phyloP scores from a whole-genome alignment of 2,329 filamentous ascomycete genomes.

The Aureobasidium sp. region DNA sequence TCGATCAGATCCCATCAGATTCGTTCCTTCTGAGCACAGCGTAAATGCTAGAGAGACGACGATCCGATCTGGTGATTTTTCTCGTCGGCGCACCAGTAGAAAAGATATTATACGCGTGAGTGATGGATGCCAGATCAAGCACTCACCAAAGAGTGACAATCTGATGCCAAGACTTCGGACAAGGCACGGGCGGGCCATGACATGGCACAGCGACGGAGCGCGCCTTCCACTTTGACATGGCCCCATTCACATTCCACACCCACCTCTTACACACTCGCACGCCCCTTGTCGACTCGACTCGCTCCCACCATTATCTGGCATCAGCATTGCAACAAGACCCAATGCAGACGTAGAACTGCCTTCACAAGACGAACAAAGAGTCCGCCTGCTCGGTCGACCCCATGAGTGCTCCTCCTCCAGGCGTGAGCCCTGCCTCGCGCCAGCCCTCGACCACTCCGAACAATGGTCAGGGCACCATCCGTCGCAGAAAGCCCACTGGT shows the following conservation, averaged over 20 bases:
- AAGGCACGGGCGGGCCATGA: neutral
- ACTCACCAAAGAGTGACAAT: neutral
- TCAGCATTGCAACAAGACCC: neutral
- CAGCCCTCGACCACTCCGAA: conserved; percentile 31
- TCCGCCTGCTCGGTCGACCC: conserved; percentile 9
- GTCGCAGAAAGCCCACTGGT: conserved; percentile 29
- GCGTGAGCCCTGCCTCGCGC: conserved; percentile 24
- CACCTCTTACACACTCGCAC: neutral
- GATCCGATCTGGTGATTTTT: neutral
- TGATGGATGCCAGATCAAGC: neutral
- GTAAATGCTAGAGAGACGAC: neutral
- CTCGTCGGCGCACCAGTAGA: neutral
- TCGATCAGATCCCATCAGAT: neutral
- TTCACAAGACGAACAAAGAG: neutral
- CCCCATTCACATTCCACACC: neutral
- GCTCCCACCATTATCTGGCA: neutral
- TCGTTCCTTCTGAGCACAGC: neutral
- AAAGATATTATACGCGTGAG: neutral
- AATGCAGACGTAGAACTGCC: neutral
- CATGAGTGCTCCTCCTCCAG: conserved; percentile 32
- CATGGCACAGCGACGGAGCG: no score
- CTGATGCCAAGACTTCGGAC: neutral
- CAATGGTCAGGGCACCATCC: conserved; percentile 28
- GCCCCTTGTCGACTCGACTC: neutral
- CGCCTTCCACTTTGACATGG: neutral